phyloP scores from a whole-genome alignment of 768 basidiomycete species.

The Pulveroboletus sp. region DNA sequence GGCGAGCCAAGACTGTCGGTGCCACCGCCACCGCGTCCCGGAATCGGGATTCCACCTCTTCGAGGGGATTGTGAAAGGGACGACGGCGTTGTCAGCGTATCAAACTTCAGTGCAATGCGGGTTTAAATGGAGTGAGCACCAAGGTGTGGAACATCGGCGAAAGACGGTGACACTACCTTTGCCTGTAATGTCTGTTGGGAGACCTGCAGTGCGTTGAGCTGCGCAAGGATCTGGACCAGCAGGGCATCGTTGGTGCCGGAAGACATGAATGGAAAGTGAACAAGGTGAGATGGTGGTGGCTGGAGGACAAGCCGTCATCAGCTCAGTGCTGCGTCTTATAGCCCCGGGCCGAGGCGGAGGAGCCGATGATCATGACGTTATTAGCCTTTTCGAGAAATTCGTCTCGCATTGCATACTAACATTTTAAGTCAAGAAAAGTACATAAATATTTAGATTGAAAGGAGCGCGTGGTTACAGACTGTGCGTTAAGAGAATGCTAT shows the following conservation, averaged over 20 bases:
- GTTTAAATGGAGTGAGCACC: background rate
- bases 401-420: no score
- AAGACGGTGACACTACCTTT: slow-evolving; percentile 48
- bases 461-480: background rate
- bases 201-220: slow-evolving; percentile 68
- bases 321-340: slow-evolving; percentile 7
- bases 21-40: no score
- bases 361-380: slow-evolving; percentile 1
- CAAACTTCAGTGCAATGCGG: slow-evolving; percentile 40
- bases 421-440: no score
- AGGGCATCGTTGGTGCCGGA: slow-evolving; percentile 46
- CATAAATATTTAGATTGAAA: background rate
- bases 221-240: slow-evolving; percentile 68
- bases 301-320: slow-evolving; percentile 2
- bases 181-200: slow-evolving; percentile 77
- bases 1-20: slow-evolving; percentile 21
- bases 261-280: slow-evolving; percentile 20
- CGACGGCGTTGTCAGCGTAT: slow-evolving; percentile 34
- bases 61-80: slow-evolving; percentile 25
- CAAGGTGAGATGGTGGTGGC: slow-evolving; percentile 9
- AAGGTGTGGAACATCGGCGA: background rate
- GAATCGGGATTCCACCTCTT: slow-evolving; percentile 27
- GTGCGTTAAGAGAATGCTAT: no score
- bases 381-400: background rate
- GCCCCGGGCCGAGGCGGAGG: background rate